phyloP scores from a whole-genome alignment of 805 yeast genomes.

The Metschnikowia peoriensis region DNA sequence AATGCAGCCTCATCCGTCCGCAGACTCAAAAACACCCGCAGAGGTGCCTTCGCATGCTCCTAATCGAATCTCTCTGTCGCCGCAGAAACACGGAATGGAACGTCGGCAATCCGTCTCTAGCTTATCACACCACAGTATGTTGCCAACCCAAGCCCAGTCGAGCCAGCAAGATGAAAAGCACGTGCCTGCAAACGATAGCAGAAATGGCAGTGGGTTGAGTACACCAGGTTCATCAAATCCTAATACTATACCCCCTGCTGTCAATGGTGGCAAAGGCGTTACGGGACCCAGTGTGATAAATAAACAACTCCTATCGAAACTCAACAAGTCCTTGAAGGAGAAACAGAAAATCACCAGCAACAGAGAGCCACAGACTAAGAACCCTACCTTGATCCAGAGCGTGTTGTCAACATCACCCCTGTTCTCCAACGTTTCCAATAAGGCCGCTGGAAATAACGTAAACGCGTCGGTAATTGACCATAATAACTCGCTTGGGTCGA shows the following conservation, averaged over 20 bases:
- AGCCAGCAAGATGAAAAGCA: background rate
- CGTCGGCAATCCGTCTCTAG: slow-evolving; percentile 7
- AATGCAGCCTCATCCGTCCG: background rate
- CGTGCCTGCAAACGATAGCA: background rate
- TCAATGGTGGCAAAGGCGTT: slow-evolving; percentile 3
- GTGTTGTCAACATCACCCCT: slow-evolving; percentile 37
- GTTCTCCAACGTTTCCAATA: slow-evolving; percentile 13
- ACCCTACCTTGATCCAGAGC: slow-evolving; percentile 33
- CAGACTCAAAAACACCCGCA: background rate
- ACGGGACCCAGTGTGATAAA: slow-evolving; percentile 22
- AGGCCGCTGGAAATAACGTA: background rate
- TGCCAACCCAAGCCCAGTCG: background rate
- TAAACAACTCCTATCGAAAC: slow-evolving; percentile 35
- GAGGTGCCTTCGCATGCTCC: background rate
- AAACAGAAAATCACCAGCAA: slow-evolving; percentile 39
- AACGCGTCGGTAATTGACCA: background rate
- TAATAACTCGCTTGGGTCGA: background rate
- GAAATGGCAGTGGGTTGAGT: background rate
- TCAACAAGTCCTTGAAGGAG: slow-evolving; percentile 43
- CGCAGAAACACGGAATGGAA: background rate
- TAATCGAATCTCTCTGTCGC: background rate
- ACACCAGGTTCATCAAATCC: background rate
- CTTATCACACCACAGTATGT: background rate
- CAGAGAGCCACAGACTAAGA: slow-evolving; percentile 38
- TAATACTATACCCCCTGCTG: background rate